Evolutionary conservation across 2,329 filamentous ascomycete genomes (phyloP).

Genomic region (Alternaria triticimaculans): DNA sequence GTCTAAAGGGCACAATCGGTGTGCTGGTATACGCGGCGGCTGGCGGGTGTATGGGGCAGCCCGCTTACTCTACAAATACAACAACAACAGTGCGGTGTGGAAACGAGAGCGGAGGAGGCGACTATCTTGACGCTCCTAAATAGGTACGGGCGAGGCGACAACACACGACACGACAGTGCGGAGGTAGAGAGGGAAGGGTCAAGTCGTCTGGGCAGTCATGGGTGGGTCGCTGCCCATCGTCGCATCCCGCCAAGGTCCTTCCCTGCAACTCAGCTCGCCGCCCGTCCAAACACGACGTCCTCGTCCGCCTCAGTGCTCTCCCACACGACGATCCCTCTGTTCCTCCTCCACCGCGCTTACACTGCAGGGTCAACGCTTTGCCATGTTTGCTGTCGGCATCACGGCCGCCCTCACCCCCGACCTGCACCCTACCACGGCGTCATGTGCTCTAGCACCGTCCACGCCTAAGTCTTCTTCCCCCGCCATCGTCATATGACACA

Average conservation of each 20-base stretch:
- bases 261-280: neutral
- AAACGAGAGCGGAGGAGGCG: neutral
- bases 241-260: conserved; percentile 9
- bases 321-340: neutral
- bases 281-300: neutral
- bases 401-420: conserved; percentile 8
- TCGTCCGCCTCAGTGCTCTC: neutral
- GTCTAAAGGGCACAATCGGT: neutral
- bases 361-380: neutral
- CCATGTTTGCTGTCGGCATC: conserved; percentile 7
- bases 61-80: neutral
- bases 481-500: neutral
- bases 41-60: conserved; percentile 13
- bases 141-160: conserved; percentile 1
- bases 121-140: neutral
- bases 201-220: conserved; percentile 9
- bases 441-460: conserved; percentile 3
- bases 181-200: conserved; percentile 3
- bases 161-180: neutral
- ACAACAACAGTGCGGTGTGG: neutral
- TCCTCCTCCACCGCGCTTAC: neutral
- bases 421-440: neutral
- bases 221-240: conserved; percentile 8
- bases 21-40: conserved; percentile 14
- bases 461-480: neutral